Base-by-base conservation (phyloP, 83 land plant species). In the Thuja plicata region DNA sequence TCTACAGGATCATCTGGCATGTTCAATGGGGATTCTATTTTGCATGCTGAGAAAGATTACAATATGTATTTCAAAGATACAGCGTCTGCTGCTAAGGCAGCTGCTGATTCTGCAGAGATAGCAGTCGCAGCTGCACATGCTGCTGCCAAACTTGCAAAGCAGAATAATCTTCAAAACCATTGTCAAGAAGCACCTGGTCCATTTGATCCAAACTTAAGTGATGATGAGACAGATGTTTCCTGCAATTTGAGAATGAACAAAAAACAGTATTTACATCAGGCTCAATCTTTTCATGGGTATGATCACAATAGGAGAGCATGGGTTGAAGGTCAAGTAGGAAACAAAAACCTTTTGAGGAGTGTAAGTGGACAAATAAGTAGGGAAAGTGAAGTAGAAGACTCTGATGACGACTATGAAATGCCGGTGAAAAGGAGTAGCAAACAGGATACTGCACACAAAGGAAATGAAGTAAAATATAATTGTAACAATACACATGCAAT, bases 81-180 rank as follows among this genome's bases (percentile, higher is more conserved):
- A 43, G 92, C 89, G 48, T 86, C 92, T 24, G 97, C 97, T 78
- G 95, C 97, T 62, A 84, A 90, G 89, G 95, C 92, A 10, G 98
- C 97, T 78, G 94, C 95, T 40, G 92, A 91, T 50, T 91, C 91
- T 88, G 95, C 95, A 50, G 87, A 92, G 85, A 89, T 89, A 91
- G 97, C 96, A 77, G 86, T 92, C 89, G 87, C 91, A 88, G 97
- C 96, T 70, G 97, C 96, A 35, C 87, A 89, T 86, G 93, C 94
- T 80, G 96, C 98, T 86, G 97, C 92, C 62, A 40, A 88, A 60
- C 86, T 93, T 8, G 92, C 94, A 34, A 88, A 89, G 86, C 89
- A 48, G 85, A 78, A 71, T 82, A 24, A 85, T 60, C 50, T 27
- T 66, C n/a, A 66, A 66, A 24, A 88, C 15, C 89, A 16, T 30